Base-by-base conservation (phyloP, 2,329 filamentous ascomycete genomes). In the Ascochyta koolunga region DNA sequence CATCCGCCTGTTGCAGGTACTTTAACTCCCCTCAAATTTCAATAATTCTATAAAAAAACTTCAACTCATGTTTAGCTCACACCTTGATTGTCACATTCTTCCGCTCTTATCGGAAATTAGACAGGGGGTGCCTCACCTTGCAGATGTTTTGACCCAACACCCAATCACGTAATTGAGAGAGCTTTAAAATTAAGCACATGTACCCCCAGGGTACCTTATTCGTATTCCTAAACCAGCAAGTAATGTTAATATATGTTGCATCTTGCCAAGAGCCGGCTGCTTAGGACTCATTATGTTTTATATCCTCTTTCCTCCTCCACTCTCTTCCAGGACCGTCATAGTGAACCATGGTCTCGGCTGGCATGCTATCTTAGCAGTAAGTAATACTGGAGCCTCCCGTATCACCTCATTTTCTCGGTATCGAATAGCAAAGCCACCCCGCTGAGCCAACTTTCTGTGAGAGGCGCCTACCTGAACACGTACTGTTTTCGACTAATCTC, bases 151-250 rank as follows among this genome's bases (percentile, higher is more conserved):
- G 25, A 47, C 41, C 54, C 56, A 50, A 49, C 46, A 27, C 44
- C 56, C 59, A 61, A 64, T 65, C 56, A 44, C 56, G 48, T 47
- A 37, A 36, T 45, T 49, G 42, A 33, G 43, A 57, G 54, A 40
- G 51, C 50, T 58, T 58, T 48, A 53, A 62, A 41, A 42, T 56
- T 59, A 51, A 62, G 44, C 19, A 37, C 22, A 13, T 29, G 22
- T 16, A 32, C 18, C 47, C 42, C 54, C 51, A 50, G 50, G 42
- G 52, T 46, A 55, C 42, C 33, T 58, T 64, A 57, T 58, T 47
- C 60, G 68, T 60, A 70, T 68, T 64, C 67, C 66, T 69, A 69
- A 65, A 61, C 49, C 49, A 67, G 68, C 70, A 72, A 72, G 67
- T 57, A 58, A 15, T 27, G 19, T 45, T 63, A 69, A 70, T 70